Evolutionary conservation across 345 rosid species (phyloP).

Genomic region (Zanthoxylum bungeanum): DNA sequence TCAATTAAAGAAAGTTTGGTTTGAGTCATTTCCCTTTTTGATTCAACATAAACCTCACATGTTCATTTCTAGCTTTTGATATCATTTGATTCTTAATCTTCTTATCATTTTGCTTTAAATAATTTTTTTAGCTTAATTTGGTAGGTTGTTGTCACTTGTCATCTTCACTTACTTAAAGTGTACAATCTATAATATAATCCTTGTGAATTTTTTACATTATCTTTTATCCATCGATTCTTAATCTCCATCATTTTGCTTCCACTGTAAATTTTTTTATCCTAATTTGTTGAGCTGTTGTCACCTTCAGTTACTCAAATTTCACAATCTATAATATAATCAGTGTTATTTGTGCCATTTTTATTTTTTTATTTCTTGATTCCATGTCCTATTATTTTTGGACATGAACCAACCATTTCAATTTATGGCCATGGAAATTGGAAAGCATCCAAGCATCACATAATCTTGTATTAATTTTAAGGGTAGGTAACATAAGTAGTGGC

Average conservation of each 20-base stretch:
- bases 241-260: neutral
- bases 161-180: neutral
- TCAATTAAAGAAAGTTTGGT: conserved; percentile 8
- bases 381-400: neutral
- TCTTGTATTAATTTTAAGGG: neutral
- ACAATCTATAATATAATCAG: neutral
- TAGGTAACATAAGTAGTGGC: too few species aligned
- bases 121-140: neutral
- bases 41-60: neutral
- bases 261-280: neutral
- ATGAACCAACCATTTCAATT: neutral
- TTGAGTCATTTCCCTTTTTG: conserved; percentile 12
- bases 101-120: neutral
- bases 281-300: neutral
- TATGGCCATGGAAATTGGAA: neutral
- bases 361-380: neutral
- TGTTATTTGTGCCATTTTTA: neutral
- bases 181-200: neutral
- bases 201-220: too few species aligned
- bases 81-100: neutral
- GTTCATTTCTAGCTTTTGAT: neutral
- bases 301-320: neutral
- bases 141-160: conserved; percentile 6
- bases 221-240: too few species aligned
- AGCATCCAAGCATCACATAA: neutral